Conservation (phyloP, 345 rosid genomes). For the Hirschfeldia incana region DNA sequence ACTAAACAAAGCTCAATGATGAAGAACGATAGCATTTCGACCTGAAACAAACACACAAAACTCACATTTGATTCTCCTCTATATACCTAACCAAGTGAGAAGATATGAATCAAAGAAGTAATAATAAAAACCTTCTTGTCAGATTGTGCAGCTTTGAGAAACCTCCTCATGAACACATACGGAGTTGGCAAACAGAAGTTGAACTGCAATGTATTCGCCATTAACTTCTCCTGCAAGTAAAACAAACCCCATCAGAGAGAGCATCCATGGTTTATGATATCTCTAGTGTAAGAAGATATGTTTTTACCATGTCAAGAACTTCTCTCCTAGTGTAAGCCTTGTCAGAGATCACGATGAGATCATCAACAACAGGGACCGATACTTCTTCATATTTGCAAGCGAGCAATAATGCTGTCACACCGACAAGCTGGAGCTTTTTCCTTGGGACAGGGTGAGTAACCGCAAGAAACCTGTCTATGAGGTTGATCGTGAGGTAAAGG, state of each 20-base stretch:
- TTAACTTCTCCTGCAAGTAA: conserved; percentile 74
- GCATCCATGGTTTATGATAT: not conserved
- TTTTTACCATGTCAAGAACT: conserved; percentile 82
- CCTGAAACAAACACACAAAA: conserved; percentile 41
- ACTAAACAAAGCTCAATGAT: conserved; percentile 59
- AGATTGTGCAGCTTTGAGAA: conserved; percentile 83
- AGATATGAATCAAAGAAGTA: not conserved
- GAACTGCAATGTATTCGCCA: conserved; percentile 72
- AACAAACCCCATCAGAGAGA: not conserved
- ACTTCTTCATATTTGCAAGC: conserved; percentile 99
- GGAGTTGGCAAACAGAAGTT: conserved; percentile 86
- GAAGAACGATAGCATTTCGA: conserved; percentile 73
- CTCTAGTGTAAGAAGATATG: not conserved
- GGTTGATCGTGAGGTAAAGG: conserved; percentile 83
- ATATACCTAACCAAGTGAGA: not conserved
- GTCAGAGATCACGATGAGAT: conserved; percentile 88
- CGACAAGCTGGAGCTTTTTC: conserved; percentile 95
- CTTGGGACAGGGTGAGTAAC: conserved; percentile 53
- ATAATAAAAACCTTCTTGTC: conserved; percentile 89
- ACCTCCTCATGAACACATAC: conserved; percentile 89
- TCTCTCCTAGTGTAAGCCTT: conserved; percentile 83
- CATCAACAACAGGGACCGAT: conserved; percentile 92
- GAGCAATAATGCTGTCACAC: conserved; percentile 91
- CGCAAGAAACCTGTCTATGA: conserved; percentile 84
- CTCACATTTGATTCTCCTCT: conserved; percentile 7